Base-by-base conservation (phyloP, 2,329 filamentous ascomycete species). In the Ophiostoma australiae region DNA sequence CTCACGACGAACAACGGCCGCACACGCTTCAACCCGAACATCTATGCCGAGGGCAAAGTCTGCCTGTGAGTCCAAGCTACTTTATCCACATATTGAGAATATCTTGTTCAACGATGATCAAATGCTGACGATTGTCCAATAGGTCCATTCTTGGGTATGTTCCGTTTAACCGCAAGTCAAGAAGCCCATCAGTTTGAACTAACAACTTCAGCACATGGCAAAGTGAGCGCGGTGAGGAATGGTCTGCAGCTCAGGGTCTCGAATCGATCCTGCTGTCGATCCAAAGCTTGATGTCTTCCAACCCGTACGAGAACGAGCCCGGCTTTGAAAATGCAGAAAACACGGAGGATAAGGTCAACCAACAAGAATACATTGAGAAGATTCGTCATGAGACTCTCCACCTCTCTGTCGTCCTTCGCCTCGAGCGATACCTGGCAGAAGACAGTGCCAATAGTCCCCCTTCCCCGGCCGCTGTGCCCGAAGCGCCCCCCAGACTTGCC, bases 191-290 rank as follows among this genome's bases (percentile, higher is more conserved):
- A 4, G 39, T 27, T 58, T 27, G 10, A 27, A 23, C 67, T 68
- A 35, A 68, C 27, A 68, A 15, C 15, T 23, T 0, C 17, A 96
- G 94, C 72, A 99, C 95, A 78, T 99, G 95, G 95, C 87, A 91
- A 68, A 94, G 94, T 37, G 91, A 97, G 77, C 86, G 88, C 20
- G 93, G 94, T 70, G 95, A 98, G 80, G 90, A 97, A 79, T 99
- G 95, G 95, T 97, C 94, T 20, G 93, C 94, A 20, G 95, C 94
- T 0, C 95, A 98, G 79, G 94, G 95, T 7, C 84, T 99, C 0
- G 95, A 98, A 79, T 98, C 94, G 0, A 92, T 98, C 68, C 81
- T 99, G 67, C 87, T 98, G 70, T 98, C 94, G 5, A 97, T 99
- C 71, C 95, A 99, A 80, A 97, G 94, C 79, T 84, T 99, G 65